Conservation (phyloP, 495 filamentous ascomycete species). For the Tuber indicum region DNA sequence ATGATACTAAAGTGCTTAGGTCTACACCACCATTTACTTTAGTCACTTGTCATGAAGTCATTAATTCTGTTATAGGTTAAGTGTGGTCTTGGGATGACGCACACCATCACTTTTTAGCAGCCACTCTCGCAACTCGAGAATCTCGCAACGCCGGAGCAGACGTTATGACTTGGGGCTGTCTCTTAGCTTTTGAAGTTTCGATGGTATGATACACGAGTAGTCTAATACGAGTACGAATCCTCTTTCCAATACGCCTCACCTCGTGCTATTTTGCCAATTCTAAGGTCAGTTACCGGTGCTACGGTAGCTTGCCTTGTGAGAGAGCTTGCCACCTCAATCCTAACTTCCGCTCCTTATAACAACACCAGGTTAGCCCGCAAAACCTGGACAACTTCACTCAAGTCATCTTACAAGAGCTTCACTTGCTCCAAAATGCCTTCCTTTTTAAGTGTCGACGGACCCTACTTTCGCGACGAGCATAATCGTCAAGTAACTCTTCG, state of each 20-base stretch:
- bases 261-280: not conserved
- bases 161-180: not conserved
- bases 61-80: too few species aligned
- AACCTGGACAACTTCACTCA: not conserved
- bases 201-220: not conserved
- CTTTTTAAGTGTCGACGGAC: constrained; percentile 68
- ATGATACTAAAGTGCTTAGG: too few species aligned
- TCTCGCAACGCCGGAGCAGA: too few species aligned
- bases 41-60: too few species aligned
- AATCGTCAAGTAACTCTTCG: constrained; percentile 63
- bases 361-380: not conserved
- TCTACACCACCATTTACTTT: too few species aligned
- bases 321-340: not conserved
- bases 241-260: not conserved
- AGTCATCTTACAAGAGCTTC: constrained; percentile 6
- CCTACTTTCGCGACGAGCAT: constrained; percentile 65
- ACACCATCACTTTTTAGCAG: too few species aligned
- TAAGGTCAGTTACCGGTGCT: not conserved
- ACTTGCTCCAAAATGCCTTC: constrained; percentile 38
- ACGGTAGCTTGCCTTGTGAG: not conserved
- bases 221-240: not conserved
- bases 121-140: too few species aligned
- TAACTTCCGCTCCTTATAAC: not conserved
- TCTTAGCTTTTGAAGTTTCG: not conserved
- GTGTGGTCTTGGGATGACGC: too few species aligned